Evolutionary conservation across 352 stramenopile species (phyloP), one percentile per base, ranked within the genome.

Genomic region (Thalassiosira livingstoniorum): DNA sequence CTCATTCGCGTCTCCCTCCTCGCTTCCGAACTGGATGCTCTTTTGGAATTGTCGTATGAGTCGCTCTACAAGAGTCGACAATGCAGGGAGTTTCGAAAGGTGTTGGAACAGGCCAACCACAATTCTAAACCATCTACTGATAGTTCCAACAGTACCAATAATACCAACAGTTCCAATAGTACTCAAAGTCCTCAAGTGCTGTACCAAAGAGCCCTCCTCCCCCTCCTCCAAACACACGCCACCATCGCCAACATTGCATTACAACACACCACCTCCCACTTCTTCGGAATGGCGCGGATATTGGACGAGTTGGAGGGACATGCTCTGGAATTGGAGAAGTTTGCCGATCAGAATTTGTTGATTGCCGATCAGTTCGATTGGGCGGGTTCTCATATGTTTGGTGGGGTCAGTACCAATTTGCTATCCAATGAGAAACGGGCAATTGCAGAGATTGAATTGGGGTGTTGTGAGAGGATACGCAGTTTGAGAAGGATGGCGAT

Each of bases 341-440:
- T 76, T 37, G 63, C 77, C 29, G 77, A 85, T 54, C 70, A 75
- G 4, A 85, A 85, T 67, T 67, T 66, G 34, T 76, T 34, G 2
- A 77, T 85, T 61, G 77, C 77, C 21, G 77, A 85, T 72, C 77
- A 85, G 60, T 53, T 85, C 15, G 77, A 85, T 71, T 72, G 70
- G 27, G 64, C 45, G 27, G n/a, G n/a, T n/a, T n/a, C n/a, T n/a
- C n/a, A n/a, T n/a, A 83, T 78, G 67, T 37, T 65, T 29, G 7
- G 51, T 25, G 69, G 77, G 23, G 29, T 72, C 7, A 57, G 67
- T 27, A n/a, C n/a, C n/a, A 80, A 75, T 72, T 47, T 70, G n/a
- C 57, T 85, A 23, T 76, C 77, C 3, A 58, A 54, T 42, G 77
- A 85, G 64, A 85, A 85, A 68, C 54, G 69, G 31, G 53, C 77